These are phyloP conservation scores for Fraxinus sp. DNA, from an alignment of 305 asterid genomes.

Conservation along the genomic window DNA sequence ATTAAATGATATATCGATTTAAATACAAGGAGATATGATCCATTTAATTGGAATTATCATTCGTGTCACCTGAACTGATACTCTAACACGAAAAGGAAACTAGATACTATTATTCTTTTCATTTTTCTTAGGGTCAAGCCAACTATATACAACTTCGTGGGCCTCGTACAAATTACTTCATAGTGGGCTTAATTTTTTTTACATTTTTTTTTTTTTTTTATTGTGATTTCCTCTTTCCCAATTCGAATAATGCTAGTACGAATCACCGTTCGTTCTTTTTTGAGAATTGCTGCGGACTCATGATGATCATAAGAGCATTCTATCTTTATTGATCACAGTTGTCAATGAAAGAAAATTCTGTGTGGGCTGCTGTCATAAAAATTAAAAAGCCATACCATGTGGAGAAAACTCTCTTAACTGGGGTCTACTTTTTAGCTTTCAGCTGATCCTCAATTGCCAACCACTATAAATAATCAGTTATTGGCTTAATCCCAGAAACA, in stretches of 20 bases:
- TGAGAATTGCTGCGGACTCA: conserved; percentile 8
- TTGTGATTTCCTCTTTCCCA: neutral
- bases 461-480: conserved; percentile 41
- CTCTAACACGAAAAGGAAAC: neutral
- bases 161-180: neutral
- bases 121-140: neutral
- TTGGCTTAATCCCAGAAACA: conserved; percentile 11
- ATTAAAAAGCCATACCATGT: conserved; percentile 22
- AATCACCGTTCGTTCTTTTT: neutral
- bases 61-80: neutral
- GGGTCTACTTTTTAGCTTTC: conserved; percentile 35
- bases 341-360: conserved; percentile 33
- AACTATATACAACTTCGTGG: neutral
- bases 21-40: neutral
- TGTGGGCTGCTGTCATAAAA: conserved; percentile 18
- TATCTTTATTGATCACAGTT: conserved; percentile 21
- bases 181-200: neutral
- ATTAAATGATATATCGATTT: too few species aligned
- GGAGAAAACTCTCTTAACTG: conserved; percentile 29
- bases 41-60: too few species aligned
- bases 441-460: conserved; percentile 8
- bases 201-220: too few species aligned
- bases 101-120: neutral
- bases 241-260: neutral
- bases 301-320: conserved; percentile 44